Evolutionary conservation across 345 rosid genomes (phyloP).

Genomic region (Balakata baccata): DNA sequence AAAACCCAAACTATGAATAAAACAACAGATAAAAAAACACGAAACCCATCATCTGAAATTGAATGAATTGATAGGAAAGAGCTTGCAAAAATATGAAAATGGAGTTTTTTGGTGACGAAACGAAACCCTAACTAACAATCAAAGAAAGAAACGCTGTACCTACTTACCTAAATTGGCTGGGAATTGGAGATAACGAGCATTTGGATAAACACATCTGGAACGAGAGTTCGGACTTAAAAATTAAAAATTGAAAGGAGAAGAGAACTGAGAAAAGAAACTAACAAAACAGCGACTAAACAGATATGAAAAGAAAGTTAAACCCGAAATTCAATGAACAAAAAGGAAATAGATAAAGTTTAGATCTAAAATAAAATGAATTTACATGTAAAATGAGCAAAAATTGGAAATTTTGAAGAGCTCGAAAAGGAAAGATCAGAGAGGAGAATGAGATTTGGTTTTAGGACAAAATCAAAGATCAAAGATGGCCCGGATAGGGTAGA

Average conservation of each 20-base stretch:
- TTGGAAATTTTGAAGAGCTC: neutral
- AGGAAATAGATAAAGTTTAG: constrained; percentile 15
- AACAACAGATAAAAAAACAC: constrained; percentile 5
- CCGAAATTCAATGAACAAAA: neutral
- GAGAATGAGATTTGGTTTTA: no score
- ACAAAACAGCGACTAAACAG: neutral
- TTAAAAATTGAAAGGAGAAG: neutral
- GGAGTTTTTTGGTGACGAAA: neutral
- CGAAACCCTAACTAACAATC: constrained; percentile 34
- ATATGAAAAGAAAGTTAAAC: neutral
- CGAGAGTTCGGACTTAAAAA: neutral
- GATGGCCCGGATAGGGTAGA: no score
- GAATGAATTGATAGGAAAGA: neutral
- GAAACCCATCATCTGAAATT: constrained; percentile 5
- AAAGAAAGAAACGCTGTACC: neutral
- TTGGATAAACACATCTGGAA: constrained; percentile 5
- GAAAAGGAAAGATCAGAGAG: neutral
- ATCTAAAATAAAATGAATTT: no score
- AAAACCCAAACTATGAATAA: constrained; percentile 7
- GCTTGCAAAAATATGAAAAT: neutral
- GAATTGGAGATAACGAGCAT: constrained; percentile 31
- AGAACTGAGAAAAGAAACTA: neutral
- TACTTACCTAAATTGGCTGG: constrained; percentile 13
- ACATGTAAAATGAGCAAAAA: neutral
- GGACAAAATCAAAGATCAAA: no score